Evolutionary conservation across 1,284 basidiomycete species (phyloP).

Genomic region (Amylostereum chailletii): DNA sequence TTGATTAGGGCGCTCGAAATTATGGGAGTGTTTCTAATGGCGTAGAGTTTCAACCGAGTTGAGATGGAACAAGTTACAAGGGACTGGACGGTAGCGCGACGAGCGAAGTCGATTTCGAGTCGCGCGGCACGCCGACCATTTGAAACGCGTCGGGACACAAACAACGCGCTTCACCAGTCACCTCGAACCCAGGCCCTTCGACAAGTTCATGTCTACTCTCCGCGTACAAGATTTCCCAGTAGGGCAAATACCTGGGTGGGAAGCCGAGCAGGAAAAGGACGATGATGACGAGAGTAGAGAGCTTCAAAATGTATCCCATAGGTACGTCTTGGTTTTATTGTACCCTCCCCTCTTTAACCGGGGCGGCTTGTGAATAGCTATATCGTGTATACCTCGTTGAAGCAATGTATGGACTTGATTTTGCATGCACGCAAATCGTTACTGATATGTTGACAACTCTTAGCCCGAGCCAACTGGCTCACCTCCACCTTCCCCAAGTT

Average conservation of each 20-base stretch:
- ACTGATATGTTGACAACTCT: slow-evolving; percentile 7
- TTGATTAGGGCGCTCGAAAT: no score
- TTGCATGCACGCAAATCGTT: background rate
- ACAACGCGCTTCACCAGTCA: slow-evolving; percentile 20
- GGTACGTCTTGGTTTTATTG: slow-evolving; percentile 27
- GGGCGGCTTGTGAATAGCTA: slow-evolving; percentile 12
- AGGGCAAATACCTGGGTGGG: slow-evolving; percentile 50
- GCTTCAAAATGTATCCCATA: slow-evolving; percentile 43
- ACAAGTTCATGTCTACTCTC: no score
- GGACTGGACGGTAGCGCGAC: no score
- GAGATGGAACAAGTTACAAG: slow-evolving; percentile 32
- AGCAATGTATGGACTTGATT: slow-evolving; percentile 47
- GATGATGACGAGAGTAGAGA: slow-evolving; percentile 7
- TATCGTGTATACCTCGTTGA: slow-evolving; percentile 53
- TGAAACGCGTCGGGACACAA: slow-evolving; percentile 14
- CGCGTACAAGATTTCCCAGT: slow-evolving; percentile 39
- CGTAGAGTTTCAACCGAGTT: background rate
- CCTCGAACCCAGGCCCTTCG: background rate
- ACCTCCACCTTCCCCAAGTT: slow-evolving; percentile 64
- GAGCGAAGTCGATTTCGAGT: no score
- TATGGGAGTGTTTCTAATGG: no score
- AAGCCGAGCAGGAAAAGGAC: slow-evolving; percentile 30
- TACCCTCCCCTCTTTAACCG: background rate
- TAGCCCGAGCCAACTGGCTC: slow-evolving; percentile 65
- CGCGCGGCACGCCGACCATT: slow-evolving; percentile 16